Evolutionary conservation across 2,329 filamentous ascomycete species (phyloP).

Genomic region (Phyllosticta ampelicida): DNA sequence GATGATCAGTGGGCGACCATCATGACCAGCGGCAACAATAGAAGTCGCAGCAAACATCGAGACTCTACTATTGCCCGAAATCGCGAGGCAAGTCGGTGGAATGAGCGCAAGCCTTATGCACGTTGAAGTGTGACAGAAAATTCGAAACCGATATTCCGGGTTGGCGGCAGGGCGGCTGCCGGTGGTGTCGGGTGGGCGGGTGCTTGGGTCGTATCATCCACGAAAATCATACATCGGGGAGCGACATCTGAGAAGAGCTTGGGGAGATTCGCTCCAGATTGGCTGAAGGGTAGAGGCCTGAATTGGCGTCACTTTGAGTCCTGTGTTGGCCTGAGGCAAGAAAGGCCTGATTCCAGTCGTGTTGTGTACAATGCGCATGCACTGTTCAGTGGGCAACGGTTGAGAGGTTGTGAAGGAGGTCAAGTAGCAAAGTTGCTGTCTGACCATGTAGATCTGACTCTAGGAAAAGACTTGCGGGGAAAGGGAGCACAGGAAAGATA

Average conservation of each 20-base stretch:
- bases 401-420: neutral
- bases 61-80: neutral
- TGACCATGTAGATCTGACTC: neutral
- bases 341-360: neutral
- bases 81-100: neutral
- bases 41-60: neutral
- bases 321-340: neutral
- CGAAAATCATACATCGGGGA: neutral
- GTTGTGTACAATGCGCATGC: neutral
- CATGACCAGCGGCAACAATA: neutral
- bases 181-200: too few relatives aligned
- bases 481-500: neutral
- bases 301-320: neutral
- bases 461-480: neutral
- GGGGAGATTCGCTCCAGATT: neutral
- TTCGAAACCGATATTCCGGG: neutral
- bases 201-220: neutral
- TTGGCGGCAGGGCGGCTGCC: neutral
- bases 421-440: neutral
- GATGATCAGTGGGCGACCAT: too few relatives aligned
- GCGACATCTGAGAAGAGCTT: neutral
- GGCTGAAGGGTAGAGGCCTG: neutral
- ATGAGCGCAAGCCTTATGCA: neutral
- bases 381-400: neutral
- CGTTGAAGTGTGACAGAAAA: neutral